Evolutionary conservation across 257 asterid genomes (phyloP), one percentile per base, ranked within the genome.

Genomic region (Gardenia jasminoides): DNA sequence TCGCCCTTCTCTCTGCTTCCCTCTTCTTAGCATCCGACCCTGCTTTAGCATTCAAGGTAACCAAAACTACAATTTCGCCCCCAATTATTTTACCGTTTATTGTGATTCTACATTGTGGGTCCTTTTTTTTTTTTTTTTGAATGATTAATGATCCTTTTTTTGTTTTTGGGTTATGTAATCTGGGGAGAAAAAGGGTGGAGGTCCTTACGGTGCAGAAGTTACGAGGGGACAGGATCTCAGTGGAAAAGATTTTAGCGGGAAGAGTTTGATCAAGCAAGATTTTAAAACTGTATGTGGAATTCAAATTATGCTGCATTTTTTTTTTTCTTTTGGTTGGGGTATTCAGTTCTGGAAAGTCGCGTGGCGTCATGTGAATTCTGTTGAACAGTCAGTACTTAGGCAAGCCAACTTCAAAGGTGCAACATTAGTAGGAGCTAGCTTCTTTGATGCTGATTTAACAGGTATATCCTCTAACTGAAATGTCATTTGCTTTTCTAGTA

Each of bases 361-460:
- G 41, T 36, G 41, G 41, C 41, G 41, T 36, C 41, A 47, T 62
- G 61, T 44, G 33, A 11, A 30, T 80, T 75, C 56, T 28, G 43
- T 82, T 82, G 70, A 66, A 17, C 91, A 94, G 98, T 95, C 98
- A 20, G 90, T 93, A 84, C 91, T 95, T 68, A 90, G 99, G 88
- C 99, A 93, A 89, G 92, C 97, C 67, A 93, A 95, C 79, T 93
- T 93, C 83, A 92, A 92, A 88, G 98, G 98, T 50, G 97, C 98
- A n/a, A 91, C 90, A 74, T 86, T 95, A 78, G 46, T 93, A 36
- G 99, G 98, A 72, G 97, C 98, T 81, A 95, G 99, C 91, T 95
- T 93, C 91, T 95, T 95, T 79, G 99, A 93, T 88, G 97, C 99
- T 62, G 99, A 95, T 92, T 86, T 95, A 82, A 95, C 99, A 81